Evolutionary conservation across 257 asterid species (phyloP).

Genomic region (Solanum corneliomulleri): DNA sequence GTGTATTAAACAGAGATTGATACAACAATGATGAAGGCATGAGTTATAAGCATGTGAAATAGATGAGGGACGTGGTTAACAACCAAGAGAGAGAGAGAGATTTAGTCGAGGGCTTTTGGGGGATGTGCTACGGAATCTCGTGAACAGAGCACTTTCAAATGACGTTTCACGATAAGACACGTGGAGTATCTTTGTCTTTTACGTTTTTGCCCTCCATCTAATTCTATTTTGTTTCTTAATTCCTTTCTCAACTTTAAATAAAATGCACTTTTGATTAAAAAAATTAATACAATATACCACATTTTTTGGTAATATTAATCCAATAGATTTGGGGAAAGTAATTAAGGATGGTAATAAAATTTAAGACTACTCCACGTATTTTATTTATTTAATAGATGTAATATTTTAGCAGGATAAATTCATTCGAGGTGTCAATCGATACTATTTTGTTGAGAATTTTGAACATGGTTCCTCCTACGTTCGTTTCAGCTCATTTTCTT

Average conservation of each 20-base stretch:
- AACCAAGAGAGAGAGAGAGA: not conserved
- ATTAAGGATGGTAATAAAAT: too few species aligned
- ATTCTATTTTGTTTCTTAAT: not conserved
- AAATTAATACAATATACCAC: not conserved
- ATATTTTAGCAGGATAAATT: too few species aligned
- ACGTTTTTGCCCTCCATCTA: not conserved
- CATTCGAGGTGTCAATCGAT: too few species aligned
- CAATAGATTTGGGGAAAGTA: not conserved
- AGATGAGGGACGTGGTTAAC: not conserved
- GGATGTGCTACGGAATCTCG: constrained; percentile 10
- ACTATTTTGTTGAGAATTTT: too few species aligned
- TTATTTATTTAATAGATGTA: too few species aligned
- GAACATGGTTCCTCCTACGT: not conserved
- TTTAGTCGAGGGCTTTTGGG: not conserved
- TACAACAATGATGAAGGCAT: not conserved
- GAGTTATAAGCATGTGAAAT: not conserved
- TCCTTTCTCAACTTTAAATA: too few species aligned
- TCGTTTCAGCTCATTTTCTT: not conserved
- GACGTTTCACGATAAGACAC: not conserved
- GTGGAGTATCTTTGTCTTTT: not conserved
- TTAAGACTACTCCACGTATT: too few species aligned
- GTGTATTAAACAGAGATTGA: not conserved
- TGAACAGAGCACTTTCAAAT: constrained; percentile 1
- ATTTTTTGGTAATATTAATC: not conserved
- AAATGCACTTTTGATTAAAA: not conserved